Conservation (phyloP, 2,329 filamentous ascomycete species). For the Fusarium nygamai region DNA sequence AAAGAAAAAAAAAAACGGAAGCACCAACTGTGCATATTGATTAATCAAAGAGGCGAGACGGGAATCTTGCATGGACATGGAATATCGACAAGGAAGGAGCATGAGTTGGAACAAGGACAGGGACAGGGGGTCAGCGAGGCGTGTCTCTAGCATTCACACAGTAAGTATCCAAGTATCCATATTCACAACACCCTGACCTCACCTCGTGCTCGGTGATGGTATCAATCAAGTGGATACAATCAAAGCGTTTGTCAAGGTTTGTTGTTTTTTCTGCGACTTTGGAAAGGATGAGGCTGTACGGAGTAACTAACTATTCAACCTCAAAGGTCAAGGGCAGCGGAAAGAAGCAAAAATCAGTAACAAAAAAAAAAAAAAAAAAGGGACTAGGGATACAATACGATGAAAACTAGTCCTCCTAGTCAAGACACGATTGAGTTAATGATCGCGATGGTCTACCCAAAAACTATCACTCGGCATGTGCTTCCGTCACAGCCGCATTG, state of each 20-base stretch:
- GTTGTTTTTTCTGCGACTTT: constrained; percentile 4
- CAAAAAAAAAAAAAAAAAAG: background rate
- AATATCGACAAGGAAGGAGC: constrained; percentile 13
- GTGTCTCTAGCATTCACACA: background rate
- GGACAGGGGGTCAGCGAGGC: background rate
- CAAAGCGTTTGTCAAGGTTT: constrained; percentile 20
- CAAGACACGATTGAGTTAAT: constrained; percentile 4
- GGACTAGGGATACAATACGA: constrained; percentile 13
- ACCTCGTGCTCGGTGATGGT: constrained; percentile 3
- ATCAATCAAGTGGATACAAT: constrained; percentile 21
- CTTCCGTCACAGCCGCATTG: background rate
- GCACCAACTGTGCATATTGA: background rate
- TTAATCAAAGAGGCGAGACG: constrained; percentile 29
- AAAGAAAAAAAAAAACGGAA: background rate
- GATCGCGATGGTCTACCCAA: background rate
- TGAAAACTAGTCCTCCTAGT: background rate
- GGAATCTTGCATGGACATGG: constrained; percentile 36
- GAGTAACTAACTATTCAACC: background rate
- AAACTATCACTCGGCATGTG: background rate
- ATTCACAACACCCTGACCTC: background rate
- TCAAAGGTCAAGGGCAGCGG: background rate
- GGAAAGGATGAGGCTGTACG: constrained; percentile 10
- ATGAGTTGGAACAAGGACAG: background rate
- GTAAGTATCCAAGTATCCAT: background rate
- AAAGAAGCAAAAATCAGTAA: background rate